A percentile compares a stretch with the other conserved stretches of the same genome.
Conservation (phyloP, 371 early-diverging fungal genomes). For the Enteropsectra breve region DNA sequence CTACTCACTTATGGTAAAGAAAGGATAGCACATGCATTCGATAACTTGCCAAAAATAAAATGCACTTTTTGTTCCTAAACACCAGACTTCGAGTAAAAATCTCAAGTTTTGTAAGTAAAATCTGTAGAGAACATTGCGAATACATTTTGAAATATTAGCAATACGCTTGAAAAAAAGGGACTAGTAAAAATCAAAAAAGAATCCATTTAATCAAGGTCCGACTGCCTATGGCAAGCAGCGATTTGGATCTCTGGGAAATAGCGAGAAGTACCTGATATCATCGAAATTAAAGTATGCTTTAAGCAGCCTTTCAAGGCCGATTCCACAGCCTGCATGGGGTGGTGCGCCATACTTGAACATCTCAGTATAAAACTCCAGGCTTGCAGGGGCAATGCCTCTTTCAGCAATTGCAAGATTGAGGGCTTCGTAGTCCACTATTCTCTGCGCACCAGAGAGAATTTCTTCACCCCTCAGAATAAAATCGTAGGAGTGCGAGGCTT, state of each 20-base stretch:
- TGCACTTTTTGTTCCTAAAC: too few species aligned
- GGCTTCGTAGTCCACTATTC: constrained; percentile 80
- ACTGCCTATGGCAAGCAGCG: constrained; percentile 71
- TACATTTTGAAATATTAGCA: too few species aligned
- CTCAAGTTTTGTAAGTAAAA: too few species aligned
- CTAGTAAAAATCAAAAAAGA: neutral
- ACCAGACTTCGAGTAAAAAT: too few species aligned
- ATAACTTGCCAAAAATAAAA: too few species aligned
- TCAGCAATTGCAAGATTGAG: constrained; percentile 71
- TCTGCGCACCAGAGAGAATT: constrained; percentile 96
- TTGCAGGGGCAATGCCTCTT: constrained; percentile 70
- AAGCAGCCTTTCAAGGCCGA: constrained; percentile 83
- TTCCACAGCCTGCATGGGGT: constrained; percentile 95
- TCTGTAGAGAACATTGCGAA: too few species aligned
- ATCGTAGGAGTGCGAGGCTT: constrained; percentile 94
- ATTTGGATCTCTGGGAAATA: constrained; percentile 97
- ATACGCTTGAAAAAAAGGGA: too few species aligned
- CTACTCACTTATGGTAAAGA: too few species aligned
- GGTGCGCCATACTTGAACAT: constrained; percentile 95
- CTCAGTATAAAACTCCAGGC: constrained; percentile 82
- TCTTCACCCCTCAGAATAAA: constrained; percentile 99
- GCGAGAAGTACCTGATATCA: constrained; percentile 83
- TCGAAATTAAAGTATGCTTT: constrained; percentile 86
- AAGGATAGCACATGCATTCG: too few species aligned
- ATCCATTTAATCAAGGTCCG: neutral